Evolutionary conservation across 768 basidiomycete species (phyloP).

Genomic region (Leccinum ochraceum): DNA sequence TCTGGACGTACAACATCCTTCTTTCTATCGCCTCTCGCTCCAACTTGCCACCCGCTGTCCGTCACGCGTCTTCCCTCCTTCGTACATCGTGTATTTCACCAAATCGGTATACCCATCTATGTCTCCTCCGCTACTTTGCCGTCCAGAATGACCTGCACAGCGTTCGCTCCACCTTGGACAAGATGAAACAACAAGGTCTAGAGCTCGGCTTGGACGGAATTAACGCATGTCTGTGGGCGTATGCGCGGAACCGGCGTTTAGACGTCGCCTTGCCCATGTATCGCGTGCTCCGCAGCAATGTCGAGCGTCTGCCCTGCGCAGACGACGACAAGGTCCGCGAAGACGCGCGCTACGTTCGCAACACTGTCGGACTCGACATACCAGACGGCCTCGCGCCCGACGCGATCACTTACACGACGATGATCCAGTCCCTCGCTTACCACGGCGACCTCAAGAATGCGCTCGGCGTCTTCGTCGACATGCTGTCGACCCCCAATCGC

Average conservation of each 20-base stretch:
- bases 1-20: constrained; percentile 69
- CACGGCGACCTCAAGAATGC: constrained; percentile 62
- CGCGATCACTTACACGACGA: constrained; percentile 61
- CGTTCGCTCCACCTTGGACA: constrained; percentile 54
- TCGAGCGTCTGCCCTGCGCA: constrained; percentile 38
- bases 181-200: constrained; percentile 51
- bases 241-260: constrained; percentile 49
- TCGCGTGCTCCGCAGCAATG: constrained; percentile 57
- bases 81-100: constrained; percentile 53
- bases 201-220: constrained; percentile 64
- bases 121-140: constrained; percentile 58
- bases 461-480: constrained; percentile 63
- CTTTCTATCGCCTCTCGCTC: constrained; percentile 64
- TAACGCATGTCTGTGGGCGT: constrained; percentile 74
- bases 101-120: constrained; percentile 62
- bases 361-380: constrained; percentile 48
- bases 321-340: constrained; percentile 37
- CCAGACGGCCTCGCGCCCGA: constrained; percentile 52
- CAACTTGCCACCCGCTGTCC: constrained; percentile 41
- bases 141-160: constrained; percentile 47
- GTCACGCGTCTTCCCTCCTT: constrained; percentile 56
- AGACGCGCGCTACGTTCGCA: constrained; percentile 40
- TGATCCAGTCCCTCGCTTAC: constrained; percentile 73
- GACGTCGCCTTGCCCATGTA: constrained; percentile 66
- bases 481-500: constrained; percentile 51